Base-by-base conservation (phyloP, 176 grass and related monocot species). In the Stipa capillata region DNA sequence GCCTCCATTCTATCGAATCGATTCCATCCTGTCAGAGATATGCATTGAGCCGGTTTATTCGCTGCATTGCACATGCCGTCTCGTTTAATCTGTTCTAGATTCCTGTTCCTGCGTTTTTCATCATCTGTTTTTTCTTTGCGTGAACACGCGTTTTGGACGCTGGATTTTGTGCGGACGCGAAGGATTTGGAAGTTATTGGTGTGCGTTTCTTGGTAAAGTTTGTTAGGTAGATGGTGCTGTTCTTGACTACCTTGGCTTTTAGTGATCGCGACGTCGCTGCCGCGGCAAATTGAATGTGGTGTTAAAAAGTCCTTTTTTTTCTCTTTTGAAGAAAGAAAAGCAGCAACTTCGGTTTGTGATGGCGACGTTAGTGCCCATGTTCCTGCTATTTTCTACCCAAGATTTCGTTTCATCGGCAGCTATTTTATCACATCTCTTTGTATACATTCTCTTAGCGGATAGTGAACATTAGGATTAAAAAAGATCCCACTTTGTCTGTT, bases 271-370 rank as follows among this genome's bases (percentile, higher is more conserved):
- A 85, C 63, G 76, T 79, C 76, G 67, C 68, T 83, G 54, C 56
- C 53, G 32, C 58, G 69, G 75, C 67, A 58, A 79, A 70, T 88
- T 84, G 68, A 49, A 74, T 84, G 81, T 65, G 74, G 65, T 79
- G 40, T 9, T 65, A 58, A 73, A 79, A 79, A 78, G n/a, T 67
- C 48, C 40, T 14, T 37, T 55, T 71, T 83, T 61, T 66, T 79
- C 74, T 67, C 13, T 31, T 79, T 56, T 14, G 12, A 61, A 69
- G 69, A 43, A 15, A 29, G n/a, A 37, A 13, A 23, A 56, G 20
- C 47, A 21, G 28, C 69, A 31, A 43, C 54, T 60, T 47, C 44
- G 45, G 36, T 83, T 83, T 65, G 17, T 87, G 45, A 83, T 72
- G 45, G 73, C 33, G 73, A 87, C 33, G 66, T 67, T 74, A 18